Evolutionary conservation across 345 rosid genomes (phyloP), one percentile per base, ranked within the genome.

Genomic region (Eucalyptus shirleyi): DNA sequence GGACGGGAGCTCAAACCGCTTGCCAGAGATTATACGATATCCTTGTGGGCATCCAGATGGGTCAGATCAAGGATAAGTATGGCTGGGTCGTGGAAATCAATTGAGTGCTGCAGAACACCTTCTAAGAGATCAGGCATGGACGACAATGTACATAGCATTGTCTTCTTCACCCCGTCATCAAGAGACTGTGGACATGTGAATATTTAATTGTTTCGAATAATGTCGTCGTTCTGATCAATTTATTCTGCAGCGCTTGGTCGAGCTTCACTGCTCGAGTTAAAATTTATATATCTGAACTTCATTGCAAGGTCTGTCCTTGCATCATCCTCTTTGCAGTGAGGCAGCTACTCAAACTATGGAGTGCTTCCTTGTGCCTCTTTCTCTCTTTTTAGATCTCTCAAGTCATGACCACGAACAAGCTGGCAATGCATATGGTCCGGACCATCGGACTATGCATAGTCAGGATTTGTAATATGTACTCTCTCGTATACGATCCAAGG

Each of bases 21-120:
- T 87, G 94, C 86, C 72, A 89, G 91, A 92, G 95, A 91, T 89
- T 98, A 82, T 93, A 93, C 88, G 88, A 94, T 1, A 92, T 90
- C 85, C 97, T 98, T 21, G 96, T 94, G 14, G 96, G 97, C 51
- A 94, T 98, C 30, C 97, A 96, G 89, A 95, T 90, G 51, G 99
- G 99, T 51, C 44, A 82, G 9, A 88, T 93, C n/a, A 96, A 95
- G 89, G 99, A 98, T 80, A 94, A 91, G 59, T 94, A 95, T 67
- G 97, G 97, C 65, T 98, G 99, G 99, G 92, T 91, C 49, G 60
- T 93, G 34, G 91, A 93, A 93, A 90, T 97, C 47, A 53, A 91
- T 49, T 93, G 87, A 92, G 82, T 44, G 23, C 59, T 87, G 40
- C 23, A 15, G 24, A 42, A 44, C 30, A 21, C 85, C 85, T 40